phyloP scores from a whole-genome alignment of 202 grass and related monocot species.

The Bolboschoenoplectus hybrid region DNA sequence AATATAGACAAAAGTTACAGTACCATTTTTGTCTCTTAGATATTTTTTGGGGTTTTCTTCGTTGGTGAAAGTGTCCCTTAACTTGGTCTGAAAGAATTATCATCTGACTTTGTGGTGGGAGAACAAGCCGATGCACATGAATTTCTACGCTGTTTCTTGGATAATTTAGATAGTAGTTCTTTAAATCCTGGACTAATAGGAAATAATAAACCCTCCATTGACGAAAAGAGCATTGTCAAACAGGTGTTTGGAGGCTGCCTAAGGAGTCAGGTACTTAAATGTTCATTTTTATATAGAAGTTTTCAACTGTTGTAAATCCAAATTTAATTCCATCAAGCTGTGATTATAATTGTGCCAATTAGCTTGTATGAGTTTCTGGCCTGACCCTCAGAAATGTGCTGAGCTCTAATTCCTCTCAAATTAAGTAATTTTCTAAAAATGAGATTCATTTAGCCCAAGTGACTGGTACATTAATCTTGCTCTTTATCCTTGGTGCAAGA shows the following conservation, averaged over 20 bases:
- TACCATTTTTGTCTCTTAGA: not conserved
- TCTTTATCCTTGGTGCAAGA: not conserved
- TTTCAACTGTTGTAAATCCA: not conserved
- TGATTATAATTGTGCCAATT: not conserved
- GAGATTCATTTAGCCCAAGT: not conserved
- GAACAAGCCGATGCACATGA: conserved; percentile 97
- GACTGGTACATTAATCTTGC: not conserved
- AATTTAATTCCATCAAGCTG: conserved; percentile 10
- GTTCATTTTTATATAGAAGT: not conserved
- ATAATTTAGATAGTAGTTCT: conserved; percentile 68
- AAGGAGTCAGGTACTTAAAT: conserved; percentile 67
- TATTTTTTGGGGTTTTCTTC: not conserved
- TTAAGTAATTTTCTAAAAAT: not conserved
- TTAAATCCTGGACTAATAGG: conserved; percentile 45
- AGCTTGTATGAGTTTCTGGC: not conserved
- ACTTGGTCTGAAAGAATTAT: conserved; percentile 66
- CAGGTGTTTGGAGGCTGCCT: conserved; percentile 84
- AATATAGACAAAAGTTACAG: not conserved
- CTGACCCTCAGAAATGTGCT: not conserved
- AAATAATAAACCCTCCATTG: conserved; percentile 44
- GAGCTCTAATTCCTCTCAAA: conserved; percentile 9
- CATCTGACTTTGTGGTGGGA: conserved; percentile 61
- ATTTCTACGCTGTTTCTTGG: conserved; percentile 73
- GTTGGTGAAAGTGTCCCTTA: conserved; percentile 43
- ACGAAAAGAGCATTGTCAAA: conserved; percentile 77